Evolutionary conservation across 2,329 filamentous ascomycete species (phyloP), one percentile per base, ranked within the genome.

Genomic region (Aspergillus sp.): DNA sequence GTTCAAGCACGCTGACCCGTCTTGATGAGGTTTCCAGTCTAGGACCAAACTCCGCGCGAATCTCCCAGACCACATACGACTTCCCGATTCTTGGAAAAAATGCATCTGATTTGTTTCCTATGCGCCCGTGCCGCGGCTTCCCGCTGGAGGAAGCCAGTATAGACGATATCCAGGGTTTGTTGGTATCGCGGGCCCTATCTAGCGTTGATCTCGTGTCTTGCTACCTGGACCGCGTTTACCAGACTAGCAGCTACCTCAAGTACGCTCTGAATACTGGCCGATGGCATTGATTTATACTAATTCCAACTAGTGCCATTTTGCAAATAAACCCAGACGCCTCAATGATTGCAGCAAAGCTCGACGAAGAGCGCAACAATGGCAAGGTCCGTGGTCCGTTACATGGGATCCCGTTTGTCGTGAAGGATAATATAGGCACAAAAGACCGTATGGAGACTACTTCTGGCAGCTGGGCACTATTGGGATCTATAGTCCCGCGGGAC

Each of bases 381-480:
- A 71, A 69, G 35, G 63, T 82, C 7, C 77, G 83, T n/a, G 78
- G 84, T 1, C 80, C 81, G 1, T 73, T 90, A 1, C 86, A 90
- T 61, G 86, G 86, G 3, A 86, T 90, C 39, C 86, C 86, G 0
- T 86, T 86, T 61, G 72, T 85, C 2, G 79, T 88, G 53, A 90
- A 90, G 66, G 85, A 90, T 50, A 67, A 66, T 60, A 84, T 87
- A 47, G 82, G 75, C 20, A 81, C 78, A 7, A 81, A 81, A 53
- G 85, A 88, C 61, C 77, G 77, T 45, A 79, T 90, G 76, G 78
- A 89, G 60, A 90, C 85, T 0, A 89, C 86, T 0, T 85, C 85
- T 0, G 86, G 86, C 0, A 81, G 77, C 58, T 83, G 74, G 76
- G 81, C 81, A 15, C 74, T 90, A 0, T 64, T 85, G 1, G 85